Conservation (phyloP, 768 basidiomycete species). For the Rhodotorula babjevae region DNA sequence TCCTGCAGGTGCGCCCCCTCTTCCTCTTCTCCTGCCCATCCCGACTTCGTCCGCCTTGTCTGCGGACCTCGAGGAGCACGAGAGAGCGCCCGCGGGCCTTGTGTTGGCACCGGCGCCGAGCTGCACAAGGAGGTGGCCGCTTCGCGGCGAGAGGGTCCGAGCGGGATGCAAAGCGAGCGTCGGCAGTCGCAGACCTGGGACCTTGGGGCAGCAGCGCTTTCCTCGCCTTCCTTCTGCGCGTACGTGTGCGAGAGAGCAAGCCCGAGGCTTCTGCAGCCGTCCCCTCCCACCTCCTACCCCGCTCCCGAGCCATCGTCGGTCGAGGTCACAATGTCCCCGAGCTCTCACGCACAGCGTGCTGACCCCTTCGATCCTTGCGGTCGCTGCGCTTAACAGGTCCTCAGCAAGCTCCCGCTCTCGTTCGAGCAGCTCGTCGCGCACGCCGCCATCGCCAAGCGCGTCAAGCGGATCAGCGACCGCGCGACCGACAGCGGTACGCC, state of each 20-base stretch:
- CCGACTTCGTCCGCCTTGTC: no score
- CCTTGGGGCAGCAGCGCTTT: background rate
- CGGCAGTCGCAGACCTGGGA: no score
- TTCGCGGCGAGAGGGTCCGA: background rate
- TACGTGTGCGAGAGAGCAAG: background rate
- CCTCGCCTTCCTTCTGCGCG: background rate
- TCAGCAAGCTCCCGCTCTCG: constrained; percentile 21
- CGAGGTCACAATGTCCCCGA: background rate
- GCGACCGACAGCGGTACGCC: constrained; percentile 22
- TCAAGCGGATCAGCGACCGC: background rate
- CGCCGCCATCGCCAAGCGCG: background rate
- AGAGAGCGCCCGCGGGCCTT: no score
- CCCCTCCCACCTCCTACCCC: background rate
- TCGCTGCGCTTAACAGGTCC: background rate
- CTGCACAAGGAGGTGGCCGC: no score
- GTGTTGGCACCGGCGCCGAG: no score
- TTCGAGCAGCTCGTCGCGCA: background rate
- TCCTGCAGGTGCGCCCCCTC: constrained; percentile 20
- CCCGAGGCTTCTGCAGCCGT: background rate
- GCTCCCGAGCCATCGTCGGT: background rate
- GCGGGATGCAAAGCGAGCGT: no score
- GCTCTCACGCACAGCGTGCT: background rate
- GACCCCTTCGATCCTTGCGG: background rate
- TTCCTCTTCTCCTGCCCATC: background rate
- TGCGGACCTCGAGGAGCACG: no score